Evolutionary conservation across 2,329 filamentous ascomycete genomes (phyloP).

Genomic region (Zasmidium cellare): DNA sequence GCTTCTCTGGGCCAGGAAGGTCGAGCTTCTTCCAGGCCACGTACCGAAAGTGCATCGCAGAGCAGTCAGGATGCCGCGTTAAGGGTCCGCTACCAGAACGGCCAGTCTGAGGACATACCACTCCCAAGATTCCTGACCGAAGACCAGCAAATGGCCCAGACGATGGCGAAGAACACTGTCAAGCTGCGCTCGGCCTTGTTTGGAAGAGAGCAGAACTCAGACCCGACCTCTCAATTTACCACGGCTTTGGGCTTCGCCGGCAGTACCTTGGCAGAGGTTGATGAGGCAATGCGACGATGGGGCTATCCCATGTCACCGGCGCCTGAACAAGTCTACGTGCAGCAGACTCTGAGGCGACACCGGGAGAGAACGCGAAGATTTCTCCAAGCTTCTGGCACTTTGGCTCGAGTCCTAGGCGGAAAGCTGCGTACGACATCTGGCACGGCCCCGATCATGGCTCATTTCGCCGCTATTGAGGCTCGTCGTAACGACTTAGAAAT

Average conservation of each 20-base stretch:
- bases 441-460: constrained; percentile 21
- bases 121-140: constrained; percentile 49
- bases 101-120: constrained; percentile 59
- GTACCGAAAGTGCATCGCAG: constrained; percentile 43
- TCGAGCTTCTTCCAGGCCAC: constrained; percentile 46
- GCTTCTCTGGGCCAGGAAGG: constrained; percentile 37
- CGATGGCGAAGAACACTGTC: constrained; percentile 57
- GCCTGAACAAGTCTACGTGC: constrained; percentile 52
- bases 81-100: constrained; percentile 60
- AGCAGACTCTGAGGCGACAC: constrained; percentile 57
- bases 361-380: constrained; percentile 60
- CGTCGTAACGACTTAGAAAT: constrained; percentile 43
- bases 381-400: constrained; percentile 61
- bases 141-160: constrained; percentile 54
- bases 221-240: constrained; percentile 31
- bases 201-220: constrained; percentile 38
- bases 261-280: constrained; percentile 55
- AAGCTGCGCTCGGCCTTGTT: constrained; percentile 59
- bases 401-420: constrained; percentile 58
- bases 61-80: constrained; percentile 47
- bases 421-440: constrained; percentile 42
- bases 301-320: constrained; percentile 60
- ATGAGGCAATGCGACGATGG: constrained; percentile 50
- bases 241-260: constrained; percentile 38
- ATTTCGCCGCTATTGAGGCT: constrained; percentile 30